Percentiles rank a stretch among this genome's conserved stretches.
These are phyloP conservation scores for Ceriops zippeliana DNA, from an alignment of 345 rosid genomes.

Conservation along the genomic window DNA sequence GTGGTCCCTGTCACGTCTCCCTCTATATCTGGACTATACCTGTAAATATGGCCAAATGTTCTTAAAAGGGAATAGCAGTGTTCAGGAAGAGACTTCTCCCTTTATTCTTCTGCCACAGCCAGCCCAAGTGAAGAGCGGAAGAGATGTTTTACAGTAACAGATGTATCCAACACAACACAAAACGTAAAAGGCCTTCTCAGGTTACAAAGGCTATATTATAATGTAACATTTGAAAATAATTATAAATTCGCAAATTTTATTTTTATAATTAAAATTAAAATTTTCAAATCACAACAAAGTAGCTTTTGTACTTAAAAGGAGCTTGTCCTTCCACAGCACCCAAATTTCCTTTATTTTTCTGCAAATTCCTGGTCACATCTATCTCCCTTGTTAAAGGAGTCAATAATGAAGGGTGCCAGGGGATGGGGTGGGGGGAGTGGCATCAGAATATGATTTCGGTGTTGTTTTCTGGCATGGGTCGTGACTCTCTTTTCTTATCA, in stretches of 20 bases:
- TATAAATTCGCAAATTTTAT: too few species aligned
- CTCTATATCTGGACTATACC: conserved; percentile 6
- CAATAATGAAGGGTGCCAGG: conserved; percentile 13
- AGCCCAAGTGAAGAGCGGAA: conserved; percentile 8
- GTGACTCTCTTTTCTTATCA: conserved; percentile 30
- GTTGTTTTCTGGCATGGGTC: conserved; percentile 15
- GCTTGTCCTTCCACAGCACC: too few species aligned
- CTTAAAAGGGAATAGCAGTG: conserved; percentile 26
- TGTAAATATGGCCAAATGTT: conserved; percentile 12
- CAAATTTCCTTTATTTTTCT: neutral
- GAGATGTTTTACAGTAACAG: conserved; percentile 3
- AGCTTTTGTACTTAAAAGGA: too few species aligned
- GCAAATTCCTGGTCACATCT: conserved; percentile 41
- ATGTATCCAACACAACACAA: neutral
- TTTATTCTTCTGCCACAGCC: conserved; percentile 39
- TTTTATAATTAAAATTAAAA: too few species aligned
- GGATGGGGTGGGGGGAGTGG: conserved; percentile 34
- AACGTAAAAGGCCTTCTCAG: neutral
- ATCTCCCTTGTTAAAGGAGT: conserved; percentile 23
- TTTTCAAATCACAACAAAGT: too few species aligned
- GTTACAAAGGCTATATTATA: too few species aligned
- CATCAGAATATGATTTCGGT: conserved; percentile 39
- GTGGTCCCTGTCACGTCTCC: conserved; percentile 23
- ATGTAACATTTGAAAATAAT: too few species aligned
- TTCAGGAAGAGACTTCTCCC: conserved; percentile 37